These are phyloP conservation scores for Claviceps arundinis DNA, from an alignment of 2,329 filamentous ascomycete species.

Conservation along the genomic window DNA sequence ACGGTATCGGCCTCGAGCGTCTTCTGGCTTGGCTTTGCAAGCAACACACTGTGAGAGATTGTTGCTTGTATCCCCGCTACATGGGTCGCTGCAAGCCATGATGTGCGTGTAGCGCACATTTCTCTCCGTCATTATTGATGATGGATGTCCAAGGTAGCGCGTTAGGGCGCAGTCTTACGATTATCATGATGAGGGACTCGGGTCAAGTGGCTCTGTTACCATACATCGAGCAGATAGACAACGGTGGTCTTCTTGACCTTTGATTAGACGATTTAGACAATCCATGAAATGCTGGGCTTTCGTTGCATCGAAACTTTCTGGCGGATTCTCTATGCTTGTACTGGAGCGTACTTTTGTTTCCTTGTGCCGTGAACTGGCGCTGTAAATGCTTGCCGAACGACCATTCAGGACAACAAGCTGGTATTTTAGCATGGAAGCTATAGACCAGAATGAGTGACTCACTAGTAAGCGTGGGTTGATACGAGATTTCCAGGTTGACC, in stretches of 20 bases:
- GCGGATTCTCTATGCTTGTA: too few relatives aligned
- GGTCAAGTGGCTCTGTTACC: neutral
- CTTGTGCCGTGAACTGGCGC: too few relatives aligned
- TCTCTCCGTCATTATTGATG: neutral
- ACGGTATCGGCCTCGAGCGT: slow-evolving; percentile 55
- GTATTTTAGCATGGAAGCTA: too few relatives aligned
- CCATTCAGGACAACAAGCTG: too few relatives aligned
- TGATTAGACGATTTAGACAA: neutral
- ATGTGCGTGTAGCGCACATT: slow-evolving; percentile 4
- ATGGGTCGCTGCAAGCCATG: slow-evolving; percentile 69
- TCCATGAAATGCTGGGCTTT: too few relatives aligned
- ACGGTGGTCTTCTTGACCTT: neutral
- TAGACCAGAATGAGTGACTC: too few relatives aligned
- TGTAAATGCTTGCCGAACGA: too few relatives aligned
- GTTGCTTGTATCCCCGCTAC: slow-evolving; percentile 66
- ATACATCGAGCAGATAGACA: neutral
- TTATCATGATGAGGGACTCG: neutral
- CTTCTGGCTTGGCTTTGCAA: slow-evolving; percentile 50
- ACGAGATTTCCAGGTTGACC: too few relatives aligned
- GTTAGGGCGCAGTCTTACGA: neutral
- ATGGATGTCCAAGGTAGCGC: too few relatives aligned
- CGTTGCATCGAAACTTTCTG: too few relatives aligned
- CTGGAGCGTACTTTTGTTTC: too few relatives aligned
- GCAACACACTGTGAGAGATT: slow-evolving; percentile 49
- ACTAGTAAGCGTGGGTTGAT: too few relatives aligned